Evolutionary conservation across 768 basidiomycete genomes (phyloP), one percentile per base, ranked within the genome.

Genomic region (Leccinum longicurvipes): DNA sequence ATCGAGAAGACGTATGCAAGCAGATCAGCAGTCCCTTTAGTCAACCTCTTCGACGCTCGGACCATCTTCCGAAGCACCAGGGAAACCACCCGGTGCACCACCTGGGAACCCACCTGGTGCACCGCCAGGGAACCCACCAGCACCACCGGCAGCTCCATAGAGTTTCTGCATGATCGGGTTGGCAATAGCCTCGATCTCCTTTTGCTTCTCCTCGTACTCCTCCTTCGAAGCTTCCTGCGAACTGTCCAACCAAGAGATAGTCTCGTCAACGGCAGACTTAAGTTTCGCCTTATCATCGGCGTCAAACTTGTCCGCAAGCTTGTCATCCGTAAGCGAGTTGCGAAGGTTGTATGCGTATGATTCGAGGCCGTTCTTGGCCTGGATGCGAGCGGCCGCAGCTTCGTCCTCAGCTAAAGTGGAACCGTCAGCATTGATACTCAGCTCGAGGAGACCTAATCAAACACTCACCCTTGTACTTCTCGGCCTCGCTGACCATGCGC

Each of bases 261-360:
- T 72, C 48, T 94, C 93, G 68, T 90, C 85, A 71, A 94, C 86
- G 31, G 89, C 82, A 56, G 77, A 62, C 77, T 93, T 84, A 60
- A 95, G 84, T 74, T 91, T 91, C 62, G 80, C 63, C 81, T 93
- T 93, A 82, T 94, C 93, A 17, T 79, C 84, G 12, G 89, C 63
- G 1, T 96, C 90, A 70, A 97, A 89, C 76, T 95, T 96, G 79
- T 79, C 82, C 42, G 89, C 82, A 54, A 96, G 83, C 73, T 93
- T 87, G 70, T 92, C 91, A 70, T 93, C 91, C 55, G 71, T 81
- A 56, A 96, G 72, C 21, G 93, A 89, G 79, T 95, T 91, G 63
- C 93, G 89, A 54, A 98, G 86, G 77, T 93, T 95, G 84, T 96
- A 98, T 6, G 93, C 72, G 72, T 95, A 98, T 0, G 92, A 93